phyloP scores from a whole-genome alignment of 2,329 filamentous ascomycete genomes.

The Phialophora verrucosa region DNA sequence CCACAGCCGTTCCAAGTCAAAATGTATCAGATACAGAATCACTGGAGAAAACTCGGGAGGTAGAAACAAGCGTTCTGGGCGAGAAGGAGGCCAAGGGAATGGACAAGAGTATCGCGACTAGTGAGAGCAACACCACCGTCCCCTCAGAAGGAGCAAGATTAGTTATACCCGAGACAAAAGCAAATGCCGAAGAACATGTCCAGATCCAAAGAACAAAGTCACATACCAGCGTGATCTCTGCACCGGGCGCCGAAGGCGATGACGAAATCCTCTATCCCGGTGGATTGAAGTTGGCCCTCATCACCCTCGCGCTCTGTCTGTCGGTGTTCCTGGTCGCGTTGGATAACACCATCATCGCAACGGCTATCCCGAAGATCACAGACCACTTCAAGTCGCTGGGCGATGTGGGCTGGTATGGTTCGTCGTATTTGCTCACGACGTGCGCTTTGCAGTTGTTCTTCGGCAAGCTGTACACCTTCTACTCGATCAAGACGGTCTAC shows the following conservation, averaged over 20 bases:
- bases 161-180: neutral
- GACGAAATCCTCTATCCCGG: conserved; percentile 48
- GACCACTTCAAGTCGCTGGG: conserved; percentile 39
- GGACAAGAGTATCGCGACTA: conserved; percentile 3
- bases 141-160: neutral
- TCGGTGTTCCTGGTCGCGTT: conserved; percentile 50
- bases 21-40: conserved; percentile 34
- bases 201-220: conserved; percentile 27
- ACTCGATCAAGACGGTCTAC: conserved; percentile 52
- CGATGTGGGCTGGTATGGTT: conserved; percentile 41
- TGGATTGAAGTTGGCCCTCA: conserved; percentile 44
- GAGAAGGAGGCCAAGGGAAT: conserved; percentile 12
- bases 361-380: conserved; percentile 40
- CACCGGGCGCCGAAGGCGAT: conserved; percentile 43
- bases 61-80: conserved; percentile 18
- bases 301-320: conserved; percentile 47
- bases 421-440: conserved; percentile 39
- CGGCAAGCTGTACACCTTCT: conserved; percentile 53
- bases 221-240: conserved; percentile 4
- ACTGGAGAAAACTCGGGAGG: conserved; percentile 26
- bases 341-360: conserved; percentile 46
- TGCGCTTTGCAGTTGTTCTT: conserved; percentile 40
- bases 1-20: conserved; percentile 34
- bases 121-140: neutral
- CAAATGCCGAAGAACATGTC: conserved; percentile 10